Evolutionary conservation across 2,329 filamentous ascomycete species (phyloP).

Genomic region (Epichloe typhina): DNA sequence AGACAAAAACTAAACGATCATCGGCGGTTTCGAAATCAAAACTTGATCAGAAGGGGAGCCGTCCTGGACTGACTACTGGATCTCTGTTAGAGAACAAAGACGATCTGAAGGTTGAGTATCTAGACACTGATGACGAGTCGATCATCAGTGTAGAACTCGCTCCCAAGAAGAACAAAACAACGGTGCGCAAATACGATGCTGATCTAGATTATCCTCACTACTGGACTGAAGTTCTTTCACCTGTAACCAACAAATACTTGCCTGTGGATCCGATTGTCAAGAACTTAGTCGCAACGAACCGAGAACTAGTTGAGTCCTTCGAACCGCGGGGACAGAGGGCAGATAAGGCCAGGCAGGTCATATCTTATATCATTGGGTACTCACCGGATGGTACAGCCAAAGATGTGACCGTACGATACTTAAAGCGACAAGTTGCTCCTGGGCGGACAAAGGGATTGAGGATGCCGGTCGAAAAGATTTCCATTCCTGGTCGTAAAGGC

Average conservation of each 20-base stretch:
- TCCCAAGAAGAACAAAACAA: conserved; percentile 24
- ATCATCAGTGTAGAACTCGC: conserved; percentile 40
- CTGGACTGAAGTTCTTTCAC: conserved; percentile 84
- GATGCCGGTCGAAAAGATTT: conserved; percentile 65
- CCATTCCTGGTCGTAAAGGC: conserved; percentile 63
- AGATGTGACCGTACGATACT: conserved; percentile 84
- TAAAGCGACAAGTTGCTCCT: conserved; percentile 69
- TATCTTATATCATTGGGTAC: conserved; percentile 78
- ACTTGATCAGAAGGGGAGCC: background rate
- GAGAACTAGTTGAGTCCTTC: conserved; percentile 59
- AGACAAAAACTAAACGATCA: background rate
- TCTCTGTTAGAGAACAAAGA: conserved; percentile 24
- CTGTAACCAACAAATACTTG: conserved; percentile 64
- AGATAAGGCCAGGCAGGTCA: conserved; percentile 76
- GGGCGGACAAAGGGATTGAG: conserved; percentile 82
- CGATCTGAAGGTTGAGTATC: conserved; percentile 25
- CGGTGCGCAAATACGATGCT: conserved; percentile 47
- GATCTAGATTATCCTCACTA: conserved; percentile 80
- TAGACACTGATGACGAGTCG: conserved; percentile 45
- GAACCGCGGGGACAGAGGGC: conserved; percentile 75
- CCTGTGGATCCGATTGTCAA: conserved; percentile 66
- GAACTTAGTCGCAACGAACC: conserved; percentile 53
- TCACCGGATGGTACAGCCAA: conserved; percentile 80
- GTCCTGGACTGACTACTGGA: background rate
- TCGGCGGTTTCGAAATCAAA: background rate